Base-by-base conservation (phyloP, 116 monocot species). In the Dioscorea cayenensis region DNA sequence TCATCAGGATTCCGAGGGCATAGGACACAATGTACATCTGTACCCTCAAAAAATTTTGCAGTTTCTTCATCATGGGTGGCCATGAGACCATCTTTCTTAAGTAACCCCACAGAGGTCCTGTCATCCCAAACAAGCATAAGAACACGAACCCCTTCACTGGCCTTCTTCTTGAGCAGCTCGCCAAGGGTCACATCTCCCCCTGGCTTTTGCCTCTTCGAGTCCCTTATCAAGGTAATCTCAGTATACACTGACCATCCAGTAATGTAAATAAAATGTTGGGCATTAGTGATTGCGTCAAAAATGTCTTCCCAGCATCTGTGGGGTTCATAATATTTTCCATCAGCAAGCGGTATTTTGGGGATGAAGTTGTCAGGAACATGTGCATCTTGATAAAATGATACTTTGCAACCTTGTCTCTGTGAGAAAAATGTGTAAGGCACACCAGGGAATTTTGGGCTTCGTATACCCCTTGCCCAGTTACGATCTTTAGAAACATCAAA, bases 101-200 rank as follows among this genome's bases (percentile, higher is more conserved):
- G 74, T 21, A 87, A 50, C 0, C 82, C 84, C 29, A 87, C 72
- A 43, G 90, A 90, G 17, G 86, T 87, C 64, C 90, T 74, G 51
- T 90, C 90, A 71, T 90, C 84, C 90, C 90, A 90, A 49, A 90
- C 87, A 55, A 90, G 81, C 82, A 90, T 75, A 55, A 87, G 76
- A 29, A 90, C 90, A 20, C 82, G 71, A 16, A 90, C 87, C 49
- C 90, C 90, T 37, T 87, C 84, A 32, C 66, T 27, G 27, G 90
- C 87, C 90, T 90, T 90, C 71, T 55, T 73, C 66, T 82, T 87
- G 2, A 90, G 82, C 49, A 90, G 75, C 72, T 90, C 82, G 29
- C 90, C 90, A 48, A 90, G 87, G 5, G 84, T 90, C 17, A 72
- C 75, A 66, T 72, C 77, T 7, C 86, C 81, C 21, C 78, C 81